Percentiles rank a stretch among this genome's conserved stretches.
Conservation (phyloP, 352 stramenopile species). For the Pythium periplocum region DNA sequence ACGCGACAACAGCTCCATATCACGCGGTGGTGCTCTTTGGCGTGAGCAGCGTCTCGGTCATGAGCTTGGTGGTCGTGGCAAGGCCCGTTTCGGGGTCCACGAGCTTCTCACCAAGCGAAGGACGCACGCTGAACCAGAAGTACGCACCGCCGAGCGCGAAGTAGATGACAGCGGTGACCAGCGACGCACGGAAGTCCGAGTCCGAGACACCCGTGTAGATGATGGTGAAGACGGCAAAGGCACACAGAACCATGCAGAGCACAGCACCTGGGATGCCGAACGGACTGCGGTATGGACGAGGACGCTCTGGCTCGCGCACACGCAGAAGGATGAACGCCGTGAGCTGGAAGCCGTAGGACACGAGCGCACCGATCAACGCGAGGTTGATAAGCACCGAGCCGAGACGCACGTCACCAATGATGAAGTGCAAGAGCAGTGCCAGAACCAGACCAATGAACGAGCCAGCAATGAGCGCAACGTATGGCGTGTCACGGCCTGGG, state of each 20-base stretch:
- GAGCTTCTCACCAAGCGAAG: slow-evolving; percentile 6
- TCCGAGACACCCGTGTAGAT: slow-evolving; percentile 53
- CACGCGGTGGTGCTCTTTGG: slow-evolving; percentile 10
- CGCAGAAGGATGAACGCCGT: slow-evolving; percentile 56
- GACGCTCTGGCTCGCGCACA: slow-evolving; percentile 35
- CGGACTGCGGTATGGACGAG: slow-evolving; percentile 46
- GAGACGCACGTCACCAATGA: slow-evolving; percentile 50
- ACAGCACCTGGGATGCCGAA: slow-evolving; percentile 50
- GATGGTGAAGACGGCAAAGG: slow-evolving; percentile 46
- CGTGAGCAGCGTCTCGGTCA: slow-evolving; percentile 23
- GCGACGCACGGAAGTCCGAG: slow-evolving; percentile 51
- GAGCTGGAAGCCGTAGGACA: slow-evolving; percentile 67
- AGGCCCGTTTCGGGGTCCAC: slow-evolving; percentile 11
- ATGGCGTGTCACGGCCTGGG: slow-evolving; percentile 31
- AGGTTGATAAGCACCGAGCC: slow-evolving; percentile 67
- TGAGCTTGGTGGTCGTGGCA: slow-evolving; percentile 8
- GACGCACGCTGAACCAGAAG: slow-evolving; percentile 19
- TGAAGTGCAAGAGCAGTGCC: slow-evolving; percentile 48
- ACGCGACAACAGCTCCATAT: background rate
- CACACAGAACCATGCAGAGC: slow-evolving; percentile 40
- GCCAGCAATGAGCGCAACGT: slow-evolving; percentile 39
- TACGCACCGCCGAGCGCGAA: slow-evolving; percentile 42
- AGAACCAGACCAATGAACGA: slow-evolving; percentile 31
- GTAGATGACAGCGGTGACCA: slow-evolving; percentile 40
- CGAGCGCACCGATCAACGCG: slow-evolving; percentile 45